These are phyloP conservation scores for Tolypocladium ophioglossoides DNA, from an alignment of 2,329 filamentous ascomycete species.

Conservation along the genomic window DNA sequence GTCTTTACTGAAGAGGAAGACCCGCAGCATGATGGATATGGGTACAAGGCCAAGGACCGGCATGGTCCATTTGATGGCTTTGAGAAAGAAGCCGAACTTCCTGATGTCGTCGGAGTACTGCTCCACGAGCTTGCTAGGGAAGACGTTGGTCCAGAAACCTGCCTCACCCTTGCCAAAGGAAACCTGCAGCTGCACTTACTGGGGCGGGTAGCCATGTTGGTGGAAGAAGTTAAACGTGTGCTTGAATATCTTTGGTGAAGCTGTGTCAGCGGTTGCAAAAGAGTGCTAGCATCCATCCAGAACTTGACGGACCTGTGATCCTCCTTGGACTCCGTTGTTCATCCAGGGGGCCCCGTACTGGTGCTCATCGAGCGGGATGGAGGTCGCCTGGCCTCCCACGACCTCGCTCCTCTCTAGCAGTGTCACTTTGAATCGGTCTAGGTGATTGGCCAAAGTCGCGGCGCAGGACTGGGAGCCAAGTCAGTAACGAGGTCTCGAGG, in stretches of 20 bases:
- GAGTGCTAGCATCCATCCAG: not conserved
- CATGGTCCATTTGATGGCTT: constrained; percentile 49
- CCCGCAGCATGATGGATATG: constrained; percentile 52
- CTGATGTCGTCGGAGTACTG: constrained; percentile 45
- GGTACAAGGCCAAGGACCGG: constrained; percentile 48
- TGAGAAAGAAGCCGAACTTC: constrained; percentile 44
- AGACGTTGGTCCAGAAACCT: constrained; percentile 57
- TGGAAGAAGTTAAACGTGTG: constrained; percentile 57
- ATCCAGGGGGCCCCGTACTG: constrained; percentile 49
- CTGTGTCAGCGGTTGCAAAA: not conserved
- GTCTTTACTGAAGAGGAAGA: constrained; percentile 59
- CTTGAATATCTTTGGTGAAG: constrained; percentile 45
- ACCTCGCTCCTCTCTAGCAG: constrained; percentile 48
- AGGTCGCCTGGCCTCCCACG: constrained; percentile 51
- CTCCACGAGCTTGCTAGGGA: constrained; percentile 46
- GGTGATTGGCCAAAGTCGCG: constrained; percentile 54
- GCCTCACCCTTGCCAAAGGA: constrained; percentile 50
- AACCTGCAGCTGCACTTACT: constrained; percentile 50
- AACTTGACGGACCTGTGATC: constrained; percentile 22
- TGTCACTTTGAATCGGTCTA: constrained; percentile 54
- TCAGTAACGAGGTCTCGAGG: not conserved
- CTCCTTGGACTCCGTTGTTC: constrained; percentile 55
- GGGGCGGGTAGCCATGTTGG: constrained; percentile 42
- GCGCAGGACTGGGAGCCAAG: constrained; percentile 43
- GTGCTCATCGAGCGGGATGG: constrained; percentile 44